These are phyloP conservation scores for Gremmenia infestans DNA, from an alignment of 2,329 filamentous ascomycete species.

Conservation along the genomic window DNA sequence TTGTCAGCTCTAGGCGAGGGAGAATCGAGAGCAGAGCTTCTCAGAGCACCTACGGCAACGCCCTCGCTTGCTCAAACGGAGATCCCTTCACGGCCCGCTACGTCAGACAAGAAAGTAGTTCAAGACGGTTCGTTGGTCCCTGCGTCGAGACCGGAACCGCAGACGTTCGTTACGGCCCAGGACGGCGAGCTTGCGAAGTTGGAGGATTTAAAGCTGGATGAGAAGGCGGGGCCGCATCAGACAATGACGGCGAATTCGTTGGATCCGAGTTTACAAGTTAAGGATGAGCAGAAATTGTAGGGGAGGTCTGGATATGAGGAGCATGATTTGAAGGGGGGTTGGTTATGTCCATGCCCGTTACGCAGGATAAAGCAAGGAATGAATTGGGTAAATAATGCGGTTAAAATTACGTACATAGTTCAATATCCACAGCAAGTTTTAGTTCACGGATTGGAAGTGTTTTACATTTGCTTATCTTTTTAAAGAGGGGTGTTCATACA, in stretches of 20 bases:
- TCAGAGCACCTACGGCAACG: conserved; percentile 13
- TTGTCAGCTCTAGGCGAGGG: background rate
- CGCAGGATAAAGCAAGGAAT: too few relatives aligned
- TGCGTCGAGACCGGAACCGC: conserved; percentile 19
- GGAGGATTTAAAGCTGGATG: conserved; percentile 10
- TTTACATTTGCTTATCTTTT: too few relatives aligned
- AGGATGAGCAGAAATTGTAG: background rate
- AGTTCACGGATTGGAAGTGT: too few relatives aligned
- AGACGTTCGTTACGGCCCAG: conserved; percentile 20
- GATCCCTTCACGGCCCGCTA: background rate
- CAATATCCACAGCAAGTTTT: too few relatives aligned
- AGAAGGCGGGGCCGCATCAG: conserved; percentile 13
- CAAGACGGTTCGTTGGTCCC: conserved; percentile 21
- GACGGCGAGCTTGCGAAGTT: conserved; percentile 13
- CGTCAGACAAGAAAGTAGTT: conserved; percentile 3
- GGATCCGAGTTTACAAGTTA: conserved; percentile 10
- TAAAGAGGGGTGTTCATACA: too few relatives aligned
- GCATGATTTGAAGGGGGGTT: background rate
- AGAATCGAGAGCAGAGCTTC: conserved; percentile 2
- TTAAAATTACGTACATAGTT: too few relatives aligned
- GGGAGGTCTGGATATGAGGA: background rate
- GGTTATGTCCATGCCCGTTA: too few relatives aligned
- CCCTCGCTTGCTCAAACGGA: background rate
- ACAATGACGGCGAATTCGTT: conserved; percentile 11
- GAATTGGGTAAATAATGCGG: too few relatives aligned